These are phyloP conservation scores for Rhodotorula diobovata DNA, from an alignment of 768 basidiomycete species.

Conservation along the genomic window DNA sequence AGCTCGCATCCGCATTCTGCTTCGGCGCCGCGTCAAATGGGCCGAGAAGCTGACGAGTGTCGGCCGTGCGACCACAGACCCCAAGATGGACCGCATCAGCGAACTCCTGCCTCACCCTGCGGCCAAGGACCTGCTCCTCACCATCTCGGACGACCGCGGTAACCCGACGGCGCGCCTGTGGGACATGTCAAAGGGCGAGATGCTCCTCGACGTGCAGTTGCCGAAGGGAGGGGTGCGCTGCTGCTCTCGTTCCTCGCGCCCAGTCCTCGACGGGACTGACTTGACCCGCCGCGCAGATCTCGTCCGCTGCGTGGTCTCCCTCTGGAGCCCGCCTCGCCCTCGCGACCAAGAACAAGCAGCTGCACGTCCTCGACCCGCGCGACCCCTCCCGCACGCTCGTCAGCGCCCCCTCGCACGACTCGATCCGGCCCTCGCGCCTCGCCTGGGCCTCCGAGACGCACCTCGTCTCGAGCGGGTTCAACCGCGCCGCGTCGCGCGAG, in stretches of 20 bases:
- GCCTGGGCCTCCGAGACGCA: slow-evolving; percentile 45
- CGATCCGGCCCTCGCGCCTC: slow-evolving; percentile 46
- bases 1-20: too few species aligned
- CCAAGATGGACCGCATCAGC: slow-evolving; percentile 45
- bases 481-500: slow-evolving; percentile 46
- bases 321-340: slow-evolving; percentile 45
- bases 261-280: neutral
- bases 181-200: slow-evolving; percentile 39
- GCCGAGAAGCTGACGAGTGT: too few species aligned
- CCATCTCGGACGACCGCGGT: slow-evolving; percentile 46
- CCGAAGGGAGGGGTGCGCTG: slow-evolving; percentile 41
- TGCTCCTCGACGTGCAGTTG: slow-evolving; percentile 32
- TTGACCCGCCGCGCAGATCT: slow-evolving; percentile 32
- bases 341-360: slow-evolving; percentile 46
- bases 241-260: neutral
- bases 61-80: slow-evolving; percentile 28
- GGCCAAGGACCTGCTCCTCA: slow-evolving; percentile 44
- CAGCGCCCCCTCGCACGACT: slow-evolving; percentile 45
- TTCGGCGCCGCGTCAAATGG: too few species aligned
- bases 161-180: slow-evolving; percentile 43
- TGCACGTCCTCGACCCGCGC: slow-evolving; percentile 48
- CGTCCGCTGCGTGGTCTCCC: slow-evolving; percentile 45
- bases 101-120: slow-evolving; percentile 47
- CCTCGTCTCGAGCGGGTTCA: slow-evolving; percentile 47
- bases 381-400: slow-evolving; percentile 7